Base-by-base conservation (phyloP, 2,329 filamentous ascomycete species). In the Fusarium miscanthi region DNA sequence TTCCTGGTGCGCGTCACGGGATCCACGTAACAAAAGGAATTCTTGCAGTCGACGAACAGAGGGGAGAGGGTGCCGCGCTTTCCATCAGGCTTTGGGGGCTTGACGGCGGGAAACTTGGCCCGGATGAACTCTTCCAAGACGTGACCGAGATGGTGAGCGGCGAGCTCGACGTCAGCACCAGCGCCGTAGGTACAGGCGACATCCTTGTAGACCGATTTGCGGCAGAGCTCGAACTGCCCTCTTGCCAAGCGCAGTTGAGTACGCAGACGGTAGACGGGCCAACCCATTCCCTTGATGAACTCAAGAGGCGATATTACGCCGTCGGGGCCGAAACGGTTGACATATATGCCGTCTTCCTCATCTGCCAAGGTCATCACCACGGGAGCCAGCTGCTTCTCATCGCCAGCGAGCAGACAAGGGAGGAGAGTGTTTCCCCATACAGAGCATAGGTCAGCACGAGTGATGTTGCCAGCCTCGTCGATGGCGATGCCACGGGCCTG, bases 381-480 rank as follows among this genome's bases (percentile, higher is more conserved):
- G 1, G 73, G 73, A 4, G 62, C 63, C 4, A 74, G 59, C 51
- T 77, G 72, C 19, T 70, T 69, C 2, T 58, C 37, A 31, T 78
- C 76, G 16, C 76, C 76, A 35, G 53, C 64, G 2, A 76, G 56
- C 30, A 75, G 63, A 52, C 74, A 76, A 1, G 76, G 76, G 13
- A 70, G 45, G 6, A 77, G 52, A 5, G 59, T 66, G 19, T 77
- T 77, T 21, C 76, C 74, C 74, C 76, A 75, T 60, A 74, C 37
- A 30, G 72, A 74, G 33, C 57, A 68, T 1, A 75, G 58, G n/a
- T 79, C 77, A 27, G 43, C 58, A 6, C 72, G 70, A n/a, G 68
- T 67, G 41, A 76, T 63, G 53, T 74, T 76, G 23, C 53, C 73
- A 8, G 73, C 77, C 38, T 78, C 74, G 30, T 78, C 77, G 11